These are phyloP conservation scores for Yarrowia sp. DNA, from an alignment of 805 yeast genomes.

Conservation along the genomic window DNA sequence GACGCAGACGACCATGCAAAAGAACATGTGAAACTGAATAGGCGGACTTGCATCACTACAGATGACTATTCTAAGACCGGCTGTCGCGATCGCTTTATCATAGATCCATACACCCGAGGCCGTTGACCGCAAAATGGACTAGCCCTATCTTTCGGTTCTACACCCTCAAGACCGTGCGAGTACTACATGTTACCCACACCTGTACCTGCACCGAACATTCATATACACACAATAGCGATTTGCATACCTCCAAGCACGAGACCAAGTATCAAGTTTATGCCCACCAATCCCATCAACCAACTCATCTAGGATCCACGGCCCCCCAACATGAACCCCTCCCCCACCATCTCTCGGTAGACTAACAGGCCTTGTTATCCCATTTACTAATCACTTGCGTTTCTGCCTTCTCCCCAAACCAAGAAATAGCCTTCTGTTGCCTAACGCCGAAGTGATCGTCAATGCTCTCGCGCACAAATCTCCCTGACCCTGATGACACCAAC, in stretches of 20 bases:
- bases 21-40: background rate
- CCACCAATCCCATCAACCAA: too few relatives aligned
- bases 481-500: background rate
- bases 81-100: background rate
- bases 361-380: background rate
- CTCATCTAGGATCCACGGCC: too few relatives aligned
- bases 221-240: too few relatives aligned
- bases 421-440: background rate
- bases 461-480: background rate
- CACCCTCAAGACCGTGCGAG: too few relatives aligned
- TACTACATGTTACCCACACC: too few relatives aligned
- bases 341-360: background rate
- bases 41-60: too few relatives aligned
- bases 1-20: background rate
- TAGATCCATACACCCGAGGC: background rate
- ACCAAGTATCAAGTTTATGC: too few relatives aligned
- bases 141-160: too few relatives aligned
- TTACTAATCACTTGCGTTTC: background rate
- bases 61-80: background rate
- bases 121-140: background rate
- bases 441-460: constrained; percentile 2
- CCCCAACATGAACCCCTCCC: background rate
- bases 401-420: background rate
- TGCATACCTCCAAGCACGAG: too few relatives aligned
- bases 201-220: too few relatives aligned